phyloP scores from a whole-genome alignment of 2,329 filamentous ascomycete genomes.

The Talaromyces pinophilus region DNA sequence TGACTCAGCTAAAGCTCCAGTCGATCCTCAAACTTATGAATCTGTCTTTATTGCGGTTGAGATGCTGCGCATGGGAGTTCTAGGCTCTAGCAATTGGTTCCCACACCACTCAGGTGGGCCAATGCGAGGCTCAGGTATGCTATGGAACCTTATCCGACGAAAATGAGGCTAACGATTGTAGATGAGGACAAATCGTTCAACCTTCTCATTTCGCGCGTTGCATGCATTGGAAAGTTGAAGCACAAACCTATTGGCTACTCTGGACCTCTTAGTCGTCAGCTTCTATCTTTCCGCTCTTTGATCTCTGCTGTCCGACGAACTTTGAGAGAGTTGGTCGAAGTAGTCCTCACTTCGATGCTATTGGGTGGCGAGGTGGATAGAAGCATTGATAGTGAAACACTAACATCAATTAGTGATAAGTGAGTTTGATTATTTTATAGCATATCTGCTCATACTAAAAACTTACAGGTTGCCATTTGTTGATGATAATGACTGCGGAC shows the following conservation, averaged over 20 bases:
- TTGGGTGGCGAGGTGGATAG: conserved; percentile 77
- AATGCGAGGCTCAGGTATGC: conserved; percentile 56
- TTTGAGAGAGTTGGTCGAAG: conserved; percentile 81
- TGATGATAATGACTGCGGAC: conserved; percentile 48
- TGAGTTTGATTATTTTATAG: conserved; percentile 46
- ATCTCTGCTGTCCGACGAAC: conserved; percentile 75
- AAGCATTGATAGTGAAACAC: conserved; percentile 58
- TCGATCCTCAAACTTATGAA: conserved; percentile 49
- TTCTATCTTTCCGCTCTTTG: conserved; percentile 83
- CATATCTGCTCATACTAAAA: conserved; percentile 21
- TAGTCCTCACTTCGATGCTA: conserved; percentile 76
- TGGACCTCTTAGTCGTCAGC: conserved; percentile 85
- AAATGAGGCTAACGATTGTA: conserved; percentile 39
- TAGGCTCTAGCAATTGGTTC: conserved; percentile 71
- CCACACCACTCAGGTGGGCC: conserved; percentile 59
- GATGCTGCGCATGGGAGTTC: conserved; percentile 73
- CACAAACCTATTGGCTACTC: conserved; percentile 90
- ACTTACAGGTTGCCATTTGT: conserved; percentile 45
- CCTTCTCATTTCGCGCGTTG: conserved; percentile 81
- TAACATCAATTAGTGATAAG: conserved; percentile 70
- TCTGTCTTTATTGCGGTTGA: conserved; percentile 82
- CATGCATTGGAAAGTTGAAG: conserved; percentile 76
- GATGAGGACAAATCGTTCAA: conserved; percentile 77
- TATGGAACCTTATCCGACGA: neutral
- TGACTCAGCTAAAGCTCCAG: conserved; percentile 1